These are phyloP conservation scores for Plectosphaerella plurivora DNA, from an alignment of 2,329 filamentous ascomycete genomes.

Conservation along the genomic window DNA sequence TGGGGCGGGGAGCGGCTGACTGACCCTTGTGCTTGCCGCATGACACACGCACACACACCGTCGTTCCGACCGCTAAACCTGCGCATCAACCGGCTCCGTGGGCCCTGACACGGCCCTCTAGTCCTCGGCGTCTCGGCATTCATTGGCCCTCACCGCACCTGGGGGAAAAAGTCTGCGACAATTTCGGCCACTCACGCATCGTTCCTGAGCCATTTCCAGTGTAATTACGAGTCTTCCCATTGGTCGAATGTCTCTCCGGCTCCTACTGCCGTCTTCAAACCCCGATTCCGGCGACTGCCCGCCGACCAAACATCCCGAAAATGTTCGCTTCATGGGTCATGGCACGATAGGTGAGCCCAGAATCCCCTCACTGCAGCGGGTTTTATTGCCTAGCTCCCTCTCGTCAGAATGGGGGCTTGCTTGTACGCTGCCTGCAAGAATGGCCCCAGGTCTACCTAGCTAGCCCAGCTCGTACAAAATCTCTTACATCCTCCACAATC, in stretches of 20 bases:
- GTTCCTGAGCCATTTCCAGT: conserved; percentile 3
- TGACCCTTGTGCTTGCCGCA: too few relatives aligned
- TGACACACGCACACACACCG: too few relatives aligned
- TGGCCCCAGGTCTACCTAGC: too few relatives aligned
- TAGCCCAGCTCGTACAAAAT: too few relatives aligned
- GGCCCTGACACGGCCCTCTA: background rate
- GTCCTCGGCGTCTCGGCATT: conserved; percentile 2
- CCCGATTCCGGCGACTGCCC: background rate
- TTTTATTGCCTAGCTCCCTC: too few relatives aligned
- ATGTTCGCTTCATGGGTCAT: background rate
- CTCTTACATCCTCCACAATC: too few relatives aligned
- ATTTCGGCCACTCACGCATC: background rate
- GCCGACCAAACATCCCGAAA: too few relatives aligned
- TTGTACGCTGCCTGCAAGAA: too few relatives aligned
- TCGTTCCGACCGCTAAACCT: too few relatives aligned
- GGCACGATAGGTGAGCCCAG: background rate
- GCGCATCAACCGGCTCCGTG: too few relatives aligned
- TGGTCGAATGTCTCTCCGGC: conserved; percentile 2
- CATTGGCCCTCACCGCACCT: background rate
- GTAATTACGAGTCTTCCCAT: conserved; percentile 9
- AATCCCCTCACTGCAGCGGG: background rate
- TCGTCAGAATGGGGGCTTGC: too few relatives aligned
- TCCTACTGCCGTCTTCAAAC: background rate
- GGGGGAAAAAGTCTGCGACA: background rate
- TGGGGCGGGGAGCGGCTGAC: too few relatives aligned